A percentile compares a stretch with the other conserved stretches of the same genome.
These are phyloP conservation scores for Posidonia australis DNA, from an alignment of 106 monocot genomes.

Conservation along the genomic window DNA sequence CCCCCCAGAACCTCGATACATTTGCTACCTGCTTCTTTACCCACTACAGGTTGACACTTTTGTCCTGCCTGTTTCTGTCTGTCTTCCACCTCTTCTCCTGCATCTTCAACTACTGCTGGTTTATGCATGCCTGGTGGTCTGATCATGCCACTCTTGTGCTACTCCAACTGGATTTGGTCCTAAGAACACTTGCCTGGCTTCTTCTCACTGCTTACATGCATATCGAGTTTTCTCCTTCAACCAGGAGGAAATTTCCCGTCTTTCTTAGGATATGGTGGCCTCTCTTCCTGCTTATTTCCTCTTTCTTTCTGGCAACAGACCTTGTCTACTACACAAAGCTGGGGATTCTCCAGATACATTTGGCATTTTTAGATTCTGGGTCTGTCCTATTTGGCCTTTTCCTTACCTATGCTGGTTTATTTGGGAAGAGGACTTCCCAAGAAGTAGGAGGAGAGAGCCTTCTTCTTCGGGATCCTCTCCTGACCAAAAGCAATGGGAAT, in stretches of 20 bases:
- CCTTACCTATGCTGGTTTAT: conserved; percentile 28
- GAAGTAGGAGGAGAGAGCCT: conserved; percentile 6
- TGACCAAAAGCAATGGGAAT: conserved; percentile 22
- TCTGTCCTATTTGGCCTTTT: conserved; percentile 30
- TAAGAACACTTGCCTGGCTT: conserved; percentile 42
- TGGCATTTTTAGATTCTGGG: conserved; percentile 42
- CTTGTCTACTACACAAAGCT: conserved; percentile 17
- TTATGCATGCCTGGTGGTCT: conserved; percentile 13
- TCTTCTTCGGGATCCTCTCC: conserved; percentile 42
- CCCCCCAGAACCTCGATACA: conserved; percentile 7
- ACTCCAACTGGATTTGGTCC: conserved; percentile 30
- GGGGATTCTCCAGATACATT: conserved; percentile 15
- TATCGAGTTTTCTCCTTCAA: conserved; percentile 14
- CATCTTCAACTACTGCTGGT: conserved; percentile 24
- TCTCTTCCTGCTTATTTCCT: conserved; percentile 39
- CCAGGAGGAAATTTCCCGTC: conserved; percentile 34
- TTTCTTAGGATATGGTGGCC: conserved; percentile 65
- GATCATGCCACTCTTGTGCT: neutral
- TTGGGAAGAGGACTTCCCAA: conserved; percentile 14
- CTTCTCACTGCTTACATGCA: conserved; percentile 24
- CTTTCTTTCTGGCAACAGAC: conserved; percentile 28
- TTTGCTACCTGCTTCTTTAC: neutral
- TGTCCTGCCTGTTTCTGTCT: conserved; percentile 21
- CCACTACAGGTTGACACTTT: conserved; percentile 20
- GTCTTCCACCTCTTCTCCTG: conserved; percentile 29